Percentiles rank a stretch among this genome's conserved stretches.
Evolutionary conservation across 805 yeast genomes (phyloP).

Genomic region (Candida namnaoensis): DNA sequence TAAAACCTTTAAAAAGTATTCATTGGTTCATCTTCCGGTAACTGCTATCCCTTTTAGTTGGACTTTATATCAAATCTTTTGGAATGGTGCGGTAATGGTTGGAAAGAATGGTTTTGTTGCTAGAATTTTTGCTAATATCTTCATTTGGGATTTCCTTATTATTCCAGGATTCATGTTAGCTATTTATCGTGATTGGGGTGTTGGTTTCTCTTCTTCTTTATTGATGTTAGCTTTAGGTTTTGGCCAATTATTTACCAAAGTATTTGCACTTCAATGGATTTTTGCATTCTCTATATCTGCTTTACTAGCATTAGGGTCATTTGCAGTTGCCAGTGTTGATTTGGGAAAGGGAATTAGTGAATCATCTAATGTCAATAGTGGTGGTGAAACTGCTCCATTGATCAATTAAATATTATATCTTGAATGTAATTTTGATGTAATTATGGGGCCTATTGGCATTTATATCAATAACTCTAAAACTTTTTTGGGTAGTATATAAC

Average conservation of each 20-base stretch:
- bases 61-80: slow-evolving; percentile 65
- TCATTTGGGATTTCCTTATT: slow-evolving; percentile 71
- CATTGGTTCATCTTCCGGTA: slow-evolving; percentile 54
- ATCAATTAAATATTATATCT: slow-evolving; percentile 10
- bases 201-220: slow-evolving; percentile 51
- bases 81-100: slow-evolving; percentile 74
- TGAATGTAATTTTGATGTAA: too few relatives aligned
- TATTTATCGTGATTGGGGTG: slow-evolving; percentile 61
- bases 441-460: too few relatives aligned
- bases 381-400: slow-evolving; percentile 29
- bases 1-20: slow-evolving; percentile 45
- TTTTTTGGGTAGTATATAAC: too few relatives aligned
- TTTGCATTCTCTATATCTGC: slow-evolving; percentile 66
- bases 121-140: slow-evolving; percentile 60
- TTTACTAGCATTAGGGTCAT: slow-evolving; percentile 40
- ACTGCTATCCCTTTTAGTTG: slow-evolving; percentile 70
- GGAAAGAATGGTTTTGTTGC: slow-evolving; percentile 44
- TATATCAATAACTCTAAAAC: too few relatives aligned
- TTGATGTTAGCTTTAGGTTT: slow-evolving; percentile 60
- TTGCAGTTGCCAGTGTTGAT: slow-evolving; percentile 35
- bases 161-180: slow-evolving; percentile 52
- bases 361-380: slow-evolving; percentile 1
- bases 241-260: slow-evolving; percentile 59
- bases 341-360: not conserved
- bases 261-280: slow-evolving; percentile 79